These are phyloP conservation scores for Thielaviopsis punctulata DNA, from an alignment of 2,329 filamentous ascomycete genomes.

Conservation along the genomic window DNA sequence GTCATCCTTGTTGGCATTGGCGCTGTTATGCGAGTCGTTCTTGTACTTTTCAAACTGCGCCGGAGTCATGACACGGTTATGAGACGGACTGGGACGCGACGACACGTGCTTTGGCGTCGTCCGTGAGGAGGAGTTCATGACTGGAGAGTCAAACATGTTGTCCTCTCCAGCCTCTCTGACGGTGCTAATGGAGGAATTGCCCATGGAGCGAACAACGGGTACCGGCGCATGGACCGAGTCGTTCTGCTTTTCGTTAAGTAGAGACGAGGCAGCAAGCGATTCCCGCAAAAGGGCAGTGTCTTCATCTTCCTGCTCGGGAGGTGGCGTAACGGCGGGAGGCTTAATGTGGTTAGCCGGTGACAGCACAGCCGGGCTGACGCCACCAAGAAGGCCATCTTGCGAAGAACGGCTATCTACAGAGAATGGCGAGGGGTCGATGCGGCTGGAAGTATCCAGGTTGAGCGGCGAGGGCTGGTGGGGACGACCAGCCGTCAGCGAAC, in stretches of 20 bases:
- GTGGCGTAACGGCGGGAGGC: conserved; percentile 19
- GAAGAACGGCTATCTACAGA: conserved; percentile 36
- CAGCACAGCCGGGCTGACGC: conserved; percentile 12
- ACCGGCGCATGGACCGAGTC: background rate
- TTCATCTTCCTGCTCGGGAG: conserved; percentile 31
- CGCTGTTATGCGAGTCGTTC: conserved; percentile 31
- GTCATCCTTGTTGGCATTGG: conserved; percentile 32
- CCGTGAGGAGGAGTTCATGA: conserved; percentile 22
- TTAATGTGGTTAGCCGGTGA: conserved; percentile 14
- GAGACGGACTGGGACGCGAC: conserved; percentile 24
- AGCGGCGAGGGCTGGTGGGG: conserved; percentile 26
- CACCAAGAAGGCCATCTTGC: conserved; percentile 29
- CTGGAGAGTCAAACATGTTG: conserved; percentile 35
- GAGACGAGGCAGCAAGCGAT: conserved; percentile 31
- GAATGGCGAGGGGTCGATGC: conserved; percentile 20
- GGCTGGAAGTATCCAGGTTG: conserved; percentile 31
- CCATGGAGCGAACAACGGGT: background rate
- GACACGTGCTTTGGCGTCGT: conserved; percentile 20
- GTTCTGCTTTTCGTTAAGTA: conserved; percentile 18
- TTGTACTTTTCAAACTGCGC: conserved; percentile 72
- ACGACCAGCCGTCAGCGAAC: conserved; percentile 30
- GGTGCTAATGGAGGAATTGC: background rate
- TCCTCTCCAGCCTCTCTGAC: conserved; percentile 24
- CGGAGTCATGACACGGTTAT: conserved; percentile 75
- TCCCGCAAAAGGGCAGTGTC: conserved; percentile 36